These are phyloP conservation scores for Rhodotorula sp. DNA, from an alignment of 1,284 basidiomycete genomes.

Conservation along the genomic window DNA sequence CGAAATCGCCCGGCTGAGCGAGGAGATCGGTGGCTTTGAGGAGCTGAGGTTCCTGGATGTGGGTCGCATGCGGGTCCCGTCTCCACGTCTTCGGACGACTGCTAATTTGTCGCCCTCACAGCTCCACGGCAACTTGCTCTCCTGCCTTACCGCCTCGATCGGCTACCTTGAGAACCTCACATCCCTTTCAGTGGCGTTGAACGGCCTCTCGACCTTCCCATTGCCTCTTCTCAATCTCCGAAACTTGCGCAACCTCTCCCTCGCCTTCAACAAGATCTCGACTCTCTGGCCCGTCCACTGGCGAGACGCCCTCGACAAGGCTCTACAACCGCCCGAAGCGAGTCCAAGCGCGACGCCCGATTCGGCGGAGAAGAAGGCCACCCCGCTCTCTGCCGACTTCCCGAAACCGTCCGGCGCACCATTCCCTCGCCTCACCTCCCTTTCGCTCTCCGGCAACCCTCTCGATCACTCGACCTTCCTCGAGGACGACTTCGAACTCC, in stretches of 20 bases:
- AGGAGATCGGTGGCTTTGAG: conserved; percentile 34
- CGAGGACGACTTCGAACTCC: conserved; percentile 10
- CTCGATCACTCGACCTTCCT: conserved; percentile 11
- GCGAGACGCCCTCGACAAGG: conserved; percentile 9
- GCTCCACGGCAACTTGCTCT: conserved; percentile 35
- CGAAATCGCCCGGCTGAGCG: conserved; percentile 24
- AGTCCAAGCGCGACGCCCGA: conserved; percentile 32
- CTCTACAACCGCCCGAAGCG: conserved; percentile 2
- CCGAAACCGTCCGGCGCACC: conserved; percentile 5
- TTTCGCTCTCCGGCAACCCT: conserved; percentile 15
- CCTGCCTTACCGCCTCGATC: conserved; percentile 22
- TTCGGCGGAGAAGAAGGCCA: background rate
- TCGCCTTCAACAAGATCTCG: conserved; percentile 29
- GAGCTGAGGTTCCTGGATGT: conserved; percentile 35
- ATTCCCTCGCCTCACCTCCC: conserved; percentile 12
- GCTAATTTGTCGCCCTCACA: background rate
- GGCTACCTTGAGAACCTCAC: conserved; percentile 31
- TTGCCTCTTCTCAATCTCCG: conserved; percentile 21
- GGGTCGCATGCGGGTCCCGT: background rate
- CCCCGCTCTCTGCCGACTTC: conserved; percentile 15
- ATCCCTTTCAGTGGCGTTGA: conserved; percentile 27
- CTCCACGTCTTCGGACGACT: background rate
- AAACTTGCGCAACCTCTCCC: conserved; percentile 25
- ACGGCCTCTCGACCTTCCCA: conserved; percentile 28
- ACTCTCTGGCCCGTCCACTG: conserved; percentile 29